These are phyloP conservation scores for Zostera marina DNA, from an alignment of 116 monocot species.

Conservation along the genomic window DNA sequence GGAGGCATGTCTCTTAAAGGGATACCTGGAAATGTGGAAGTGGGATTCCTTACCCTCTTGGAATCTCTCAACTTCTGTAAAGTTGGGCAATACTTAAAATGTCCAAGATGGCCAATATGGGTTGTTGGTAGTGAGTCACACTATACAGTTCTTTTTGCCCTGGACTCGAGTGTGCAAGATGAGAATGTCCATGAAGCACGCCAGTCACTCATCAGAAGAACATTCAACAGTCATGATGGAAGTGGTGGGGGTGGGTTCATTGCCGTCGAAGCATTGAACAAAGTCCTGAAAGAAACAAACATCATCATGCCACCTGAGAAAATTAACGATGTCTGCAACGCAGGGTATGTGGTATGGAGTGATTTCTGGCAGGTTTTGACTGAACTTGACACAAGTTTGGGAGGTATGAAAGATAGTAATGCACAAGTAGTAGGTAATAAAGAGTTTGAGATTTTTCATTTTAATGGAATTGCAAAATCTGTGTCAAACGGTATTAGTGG, in stretches of 20 bases:
- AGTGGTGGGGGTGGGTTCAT: constrained; percentile 98
- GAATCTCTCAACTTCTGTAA: constrained; percentile 97
- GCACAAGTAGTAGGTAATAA: constrained; percentile 52
- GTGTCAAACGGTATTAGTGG: constrained; percentile 42
- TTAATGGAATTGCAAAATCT: constrained; percentile 95
- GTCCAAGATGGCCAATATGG: constrained; percentile 94
- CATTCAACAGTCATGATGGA: constrained; percentile 74
- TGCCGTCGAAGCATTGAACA: constrained; percentile 59
- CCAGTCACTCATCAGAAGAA: constrained; percentile 49
- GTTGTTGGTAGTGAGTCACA: constrained; percentile 95
- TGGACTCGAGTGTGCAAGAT: constrained; percentile 57
- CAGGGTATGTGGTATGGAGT: constrained; percentile 87
- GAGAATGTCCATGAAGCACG: constrained; percentile 77
- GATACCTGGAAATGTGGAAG: constrained; percentile 52
- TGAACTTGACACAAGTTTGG: constrained; percentile 49
- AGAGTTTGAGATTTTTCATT: constrained; percentile 76
- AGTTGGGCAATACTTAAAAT: constrained; percentile 72
- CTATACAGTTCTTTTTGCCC: constrained; percentile 94
- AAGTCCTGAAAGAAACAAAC: constrained; percentile 51
- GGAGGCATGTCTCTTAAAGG: constrained; percentile 89
- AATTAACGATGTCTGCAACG: constrained; percentile 30
- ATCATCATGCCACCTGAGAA: constrained; percentile 51
- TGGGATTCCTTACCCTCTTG: constrained; percentile 88
- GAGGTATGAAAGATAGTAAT: constrained; percentile 58
- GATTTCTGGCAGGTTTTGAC: constrained; percentile 89